These are phyloP conservation scores for Vitis hybrid DNA, from an alignment of 177 flowering plant genomes.

Conservation along the genomic window DNA sequence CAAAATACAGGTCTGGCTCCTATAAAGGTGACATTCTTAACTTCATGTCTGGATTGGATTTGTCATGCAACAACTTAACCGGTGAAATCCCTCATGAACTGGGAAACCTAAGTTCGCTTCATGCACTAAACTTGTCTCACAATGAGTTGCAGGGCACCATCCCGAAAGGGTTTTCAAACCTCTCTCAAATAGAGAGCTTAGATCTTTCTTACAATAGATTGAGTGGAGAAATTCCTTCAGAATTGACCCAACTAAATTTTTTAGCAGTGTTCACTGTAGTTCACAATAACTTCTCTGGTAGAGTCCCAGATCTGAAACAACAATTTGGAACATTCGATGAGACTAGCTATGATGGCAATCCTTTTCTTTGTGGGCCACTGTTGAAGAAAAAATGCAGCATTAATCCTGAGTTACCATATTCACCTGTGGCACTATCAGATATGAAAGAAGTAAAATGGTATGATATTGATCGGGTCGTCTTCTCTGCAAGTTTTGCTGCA, in stretches of 20 bases:
- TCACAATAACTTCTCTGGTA: conserved; percentile 14
- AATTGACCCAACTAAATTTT: conserved; percentile 3
- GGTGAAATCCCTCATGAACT: too few species aligned
- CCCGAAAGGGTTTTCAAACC: too few species aligned
- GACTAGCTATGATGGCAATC: conserved; percentile 15
- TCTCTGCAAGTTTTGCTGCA: background rate
- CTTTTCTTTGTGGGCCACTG: conserved; percentile 12
- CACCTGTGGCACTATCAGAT: background rate
- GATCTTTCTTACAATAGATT: too few species aligned
- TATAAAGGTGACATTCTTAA: too few species aligned
- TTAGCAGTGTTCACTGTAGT: conserved; percentile 14
- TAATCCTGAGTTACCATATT: too few species aligned
- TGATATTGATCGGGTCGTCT: background rate
- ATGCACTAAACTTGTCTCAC: too few species aligned
- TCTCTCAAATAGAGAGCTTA: too few species aligned
- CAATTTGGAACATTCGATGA: conserved; percentile 12
- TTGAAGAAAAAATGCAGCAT: background rate
- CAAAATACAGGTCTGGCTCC: too few species aligned
- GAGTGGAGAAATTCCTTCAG: conserved; percentile 9
- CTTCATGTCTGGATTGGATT: too few species aligned
- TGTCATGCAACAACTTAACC: too few species aligned
- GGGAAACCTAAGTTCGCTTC: too few species aligned
- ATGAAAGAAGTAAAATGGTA: background rate
- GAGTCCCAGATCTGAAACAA: background rate
- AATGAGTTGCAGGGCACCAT: too few species aligned